These are phyloP conservation scores for Porodaedalea pini DNA, from an alignment of 1,284 basidiomycete species.

Conservation along the genomic window DNA sequence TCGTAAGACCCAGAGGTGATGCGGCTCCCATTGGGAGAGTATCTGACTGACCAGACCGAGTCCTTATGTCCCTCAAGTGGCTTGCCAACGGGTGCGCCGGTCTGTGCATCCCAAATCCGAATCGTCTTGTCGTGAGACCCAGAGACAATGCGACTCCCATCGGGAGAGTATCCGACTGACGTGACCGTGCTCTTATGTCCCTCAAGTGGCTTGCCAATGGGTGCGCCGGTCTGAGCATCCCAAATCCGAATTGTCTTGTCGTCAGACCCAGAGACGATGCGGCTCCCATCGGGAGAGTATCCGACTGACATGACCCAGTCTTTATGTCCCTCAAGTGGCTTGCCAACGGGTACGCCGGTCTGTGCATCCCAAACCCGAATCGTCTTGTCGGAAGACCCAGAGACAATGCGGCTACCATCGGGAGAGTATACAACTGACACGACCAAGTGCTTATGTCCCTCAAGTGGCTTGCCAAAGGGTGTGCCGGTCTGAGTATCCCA, in stretches of 20 bases:
- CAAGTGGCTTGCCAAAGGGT: not conserved
- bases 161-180: slow-evolving; percentile 11
- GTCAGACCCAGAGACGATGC: slow-evolving; percentile 92
- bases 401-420: slow-evolving; percentile 10
- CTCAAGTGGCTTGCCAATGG: not conserved
- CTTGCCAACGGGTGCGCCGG: not conserved
- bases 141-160: slow-evolving; percentile 20
- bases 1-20: no score
- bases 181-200: slow-evolving; percentile 13
- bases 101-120: slow-evolving; percentile 20
- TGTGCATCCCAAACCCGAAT: slow-evolving; percentile 12
- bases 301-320: slow-evolving; percentile 33
- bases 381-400: slow-evolving; percentile 11
- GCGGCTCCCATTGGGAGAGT: no score
- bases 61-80: slow-evolving; percentile 39
- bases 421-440: slow-evolving; percentile 12
- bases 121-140: slow-evolving; percentile 19
- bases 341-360: not conserved
- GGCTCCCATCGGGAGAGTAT: slow-evolving; percentile 75
- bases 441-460: not conserved
- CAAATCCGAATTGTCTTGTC: slow-evolving; percentile 92
- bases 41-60: no score
- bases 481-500: slow-evolving; percentile 5
- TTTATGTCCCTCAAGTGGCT: not conserved
- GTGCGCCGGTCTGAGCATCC: slow-evolving; percentile 45